Evolutionary conservation across 495 filamentous ascomycete genomes (phyloP).

Genomic region (Trichoderma reesei): DNA sequence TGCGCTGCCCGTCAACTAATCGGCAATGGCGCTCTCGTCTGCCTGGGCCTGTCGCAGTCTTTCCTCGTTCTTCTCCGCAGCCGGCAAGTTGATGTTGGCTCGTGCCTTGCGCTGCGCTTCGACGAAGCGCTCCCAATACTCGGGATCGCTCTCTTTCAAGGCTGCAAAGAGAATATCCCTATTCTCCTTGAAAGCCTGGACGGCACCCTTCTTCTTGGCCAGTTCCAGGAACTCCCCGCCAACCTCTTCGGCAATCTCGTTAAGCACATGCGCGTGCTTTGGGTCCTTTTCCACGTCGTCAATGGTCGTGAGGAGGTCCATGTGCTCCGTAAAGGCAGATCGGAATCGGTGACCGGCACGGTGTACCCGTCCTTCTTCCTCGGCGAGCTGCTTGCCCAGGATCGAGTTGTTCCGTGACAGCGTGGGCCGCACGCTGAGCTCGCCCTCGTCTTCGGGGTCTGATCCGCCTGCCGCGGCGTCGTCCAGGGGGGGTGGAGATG

Average conservation of each 20-base stretch:
- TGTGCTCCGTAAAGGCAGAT: constrained; percentile 42
- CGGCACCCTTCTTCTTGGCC: constrained; percentile 42
- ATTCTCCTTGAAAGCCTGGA: constrained; percentile 49
- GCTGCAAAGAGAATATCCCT: constrained; percentile 38
- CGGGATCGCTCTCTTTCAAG: constrained; percentile 47
- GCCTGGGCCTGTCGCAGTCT: constrained; percentile 7
- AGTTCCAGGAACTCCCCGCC: constrained; percentile 45
- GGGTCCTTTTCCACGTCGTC: constrained; percentile 44
- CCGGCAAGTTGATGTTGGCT: constrained; percentile 38
- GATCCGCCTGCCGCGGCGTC: constrained; percentile 23
- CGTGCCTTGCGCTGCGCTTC: constrained; percentile 58
- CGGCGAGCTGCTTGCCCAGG: constrained; percentile 66
- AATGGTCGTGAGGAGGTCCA: constrained; percentile 29
- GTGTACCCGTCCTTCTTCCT: constrained; percentile 85
- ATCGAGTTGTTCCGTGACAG: constrained; percentile 66
- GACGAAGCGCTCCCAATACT: constrained; percentile 53
- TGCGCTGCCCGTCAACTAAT: constrained; percentile 10
- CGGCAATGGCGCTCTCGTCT: constrained; percentile 25
- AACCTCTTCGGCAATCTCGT: constrained; percentile 53
- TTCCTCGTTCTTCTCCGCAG: constrained; percentile 16
- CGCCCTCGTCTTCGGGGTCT: constrained; percentile 30
- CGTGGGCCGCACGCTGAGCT: constrained; percentile 24
- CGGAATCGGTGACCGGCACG: constrained; percentile 75
- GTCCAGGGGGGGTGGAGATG: constrained; percentile 25
- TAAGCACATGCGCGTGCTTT: constrained; percentile 45